A percentile compares a stretch with the other conserved stretches of the same genome.
Conservation (phyloP, 2,329 filamentous ascomycete species). For the Arachnomyces sp. region DNA sequence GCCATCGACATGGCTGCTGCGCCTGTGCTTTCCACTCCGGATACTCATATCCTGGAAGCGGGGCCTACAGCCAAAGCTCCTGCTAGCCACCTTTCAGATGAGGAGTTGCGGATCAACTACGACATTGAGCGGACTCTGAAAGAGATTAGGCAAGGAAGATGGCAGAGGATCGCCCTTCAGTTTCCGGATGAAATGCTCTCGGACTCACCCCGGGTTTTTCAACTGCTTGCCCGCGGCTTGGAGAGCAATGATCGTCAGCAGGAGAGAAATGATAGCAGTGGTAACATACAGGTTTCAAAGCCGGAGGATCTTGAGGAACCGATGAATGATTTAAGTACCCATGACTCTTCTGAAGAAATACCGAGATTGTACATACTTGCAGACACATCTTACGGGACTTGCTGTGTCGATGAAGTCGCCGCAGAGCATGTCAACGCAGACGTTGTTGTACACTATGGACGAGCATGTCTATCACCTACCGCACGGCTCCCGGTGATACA, state of each 20-base stretch:
- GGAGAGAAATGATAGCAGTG: not conserved
- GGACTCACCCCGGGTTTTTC: conserved; percentile 75
- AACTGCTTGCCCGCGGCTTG: conserved; percentile 52
- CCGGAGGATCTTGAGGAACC: conserved; percentile 2
- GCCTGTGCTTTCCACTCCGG: conserved; percentile 57
- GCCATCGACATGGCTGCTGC: conserved; percentile 34
- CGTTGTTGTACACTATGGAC: conserved; percentile 87
- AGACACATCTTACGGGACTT: conserved; percentile 94
- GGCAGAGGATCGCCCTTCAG: conserved; percentile 77
- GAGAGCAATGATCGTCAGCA: conserved; percentile 14
- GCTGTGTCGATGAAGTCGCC: conserved; percentile 94
- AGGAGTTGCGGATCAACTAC: conserved; percentile 69
- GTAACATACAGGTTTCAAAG: not conserved
- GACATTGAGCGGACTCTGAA: conserved; percentile 72
- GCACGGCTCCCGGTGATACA: conserved; percentile 81
- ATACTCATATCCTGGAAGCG: conserved; percentile 51
- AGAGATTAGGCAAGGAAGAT: conserved; percentile 66
- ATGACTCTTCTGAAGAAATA: conserved; percentile 13
- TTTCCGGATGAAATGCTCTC: conserved; percentile 90
- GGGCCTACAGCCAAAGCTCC: conserved; percentile 36
- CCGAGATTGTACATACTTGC: conserved; percentile 70
- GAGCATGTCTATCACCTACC: conserved; percentile 85
- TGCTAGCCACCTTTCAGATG: conserved; percentile 46
- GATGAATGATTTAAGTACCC: conserved; percentile 12
- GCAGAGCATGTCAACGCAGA: conserved; percentile 89